These are phyloP conservation scores for Vishniacozyma victoriae DNA, from an alignment of 768 basidiomycete species.

Conservation along the genomic window DNA sequence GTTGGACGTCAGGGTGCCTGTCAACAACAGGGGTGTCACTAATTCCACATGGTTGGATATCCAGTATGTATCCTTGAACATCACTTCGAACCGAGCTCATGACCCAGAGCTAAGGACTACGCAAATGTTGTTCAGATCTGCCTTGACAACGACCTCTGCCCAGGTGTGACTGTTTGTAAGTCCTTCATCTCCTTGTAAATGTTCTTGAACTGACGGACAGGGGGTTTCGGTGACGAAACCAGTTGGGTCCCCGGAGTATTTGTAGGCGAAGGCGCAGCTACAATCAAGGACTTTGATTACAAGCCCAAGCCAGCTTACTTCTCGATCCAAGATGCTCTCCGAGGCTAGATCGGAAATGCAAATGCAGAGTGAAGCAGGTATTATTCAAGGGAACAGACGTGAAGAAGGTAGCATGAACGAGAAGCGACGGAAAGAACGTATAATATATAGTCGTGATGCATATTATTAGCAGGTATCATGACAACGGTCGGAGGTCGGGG, in stretches of 20 bases:
- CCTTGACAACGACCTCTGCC: constrained; percentile 25
- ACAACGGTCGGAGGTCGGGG: too few species aligned
- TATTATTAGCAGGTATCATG: too few species aligned
- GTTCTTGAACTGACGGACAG: too few species aligned
- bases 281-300: constrained; percentile 23
- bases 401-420: too few species aligned
- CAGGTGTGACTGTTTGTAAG: constrained; percentile 32
- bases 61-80: constrained; percentile 12
- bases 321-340: constrained; percentile 6
- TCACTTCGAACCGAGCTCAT: background rate
- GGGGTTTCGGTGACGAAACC: constrained; percentile 23
- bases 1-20: constrained; percentile 34
- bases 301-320: constrained; percentile 23
- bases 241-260: constrained; percentile 38
- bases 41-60: constrained; percentile 24
- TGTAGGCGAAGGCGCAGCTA: constrained; percentile 21
- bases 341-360: too few species aligned
- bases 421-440: too few species aligned
- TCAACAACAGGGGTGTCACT: constrained; percentile 20
- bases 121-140: constrained; percentile 22
- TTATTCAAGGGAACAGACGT: too few species aligned
- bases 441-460: too few species aligned
- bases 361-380: too few species aligned
- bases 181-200: too few species aligned
- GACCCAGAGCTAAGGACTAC: constrained; percentile 23